Evolutionary conservation across 176 grass and related monocot genomes (phyloP), one percentile per base, ranked within the genome.

Genomic region (Poa pratensis): DNA sequence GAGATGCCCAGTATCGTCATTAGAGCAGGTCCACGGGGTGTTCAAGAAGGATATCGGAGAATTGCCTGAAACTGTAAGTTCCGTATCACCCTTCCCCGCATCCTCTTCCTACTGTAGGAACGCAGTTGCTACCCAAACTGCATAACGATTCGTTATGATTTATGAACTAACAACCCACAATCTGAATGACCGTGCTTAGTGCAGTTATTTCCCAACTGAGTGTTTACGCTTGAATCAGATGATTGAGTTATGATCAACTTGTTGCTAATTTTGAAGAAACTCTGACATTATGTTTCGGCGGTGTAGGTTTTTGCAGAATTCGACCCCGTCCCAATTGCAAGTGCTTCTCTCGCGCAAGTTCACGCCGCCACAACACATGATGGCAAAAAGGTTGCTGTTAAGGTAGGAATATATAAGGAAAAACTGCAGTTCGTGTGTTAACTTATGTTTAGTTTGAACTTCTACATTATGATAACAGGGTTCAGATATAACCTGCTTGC

Each of bases 321-420:
- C 84, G 87, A 98, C 82, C 93, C 89, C 52, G 89, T 93, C 12
- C 95, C 95, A n/a, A 23, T 98, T 43, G 91, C 95, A 84, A 98
- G 95, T 78, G 95, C 95, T 85, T 98, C 95, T 57, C 93, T 98
- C 78, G 95, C 95, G 18, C 95, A 98, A 98, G 95, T 98, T 85
- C 95, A 98, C 89, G 91, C 85, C 70, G 95, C 95, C 75, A 93
- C 49, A 82, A 98, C 96, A 3, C 96, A 90, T 78, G 93, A 94
- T 87, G 96, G 96, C 6, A 81, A 83, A 48, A 95, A 95, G 80
- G 96, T 98, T 46, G 96, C 96, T 75, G 89, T 98, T 51, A 98
- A 98, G 96, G 92, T 97, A 82, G 57, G 5, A 22, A 37, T 75
- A 62, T 76, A 49, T 69, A 61, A 77, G 22, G 24, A 75, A 64